A percentile compares a stretch with the other conserved stretches of the same genome.
These are phyloP conservation scores for Lentinus tigrinus DNA, from an alignment of 768 basidiomycete genomes.

Conservation along the genomic window DNA sequence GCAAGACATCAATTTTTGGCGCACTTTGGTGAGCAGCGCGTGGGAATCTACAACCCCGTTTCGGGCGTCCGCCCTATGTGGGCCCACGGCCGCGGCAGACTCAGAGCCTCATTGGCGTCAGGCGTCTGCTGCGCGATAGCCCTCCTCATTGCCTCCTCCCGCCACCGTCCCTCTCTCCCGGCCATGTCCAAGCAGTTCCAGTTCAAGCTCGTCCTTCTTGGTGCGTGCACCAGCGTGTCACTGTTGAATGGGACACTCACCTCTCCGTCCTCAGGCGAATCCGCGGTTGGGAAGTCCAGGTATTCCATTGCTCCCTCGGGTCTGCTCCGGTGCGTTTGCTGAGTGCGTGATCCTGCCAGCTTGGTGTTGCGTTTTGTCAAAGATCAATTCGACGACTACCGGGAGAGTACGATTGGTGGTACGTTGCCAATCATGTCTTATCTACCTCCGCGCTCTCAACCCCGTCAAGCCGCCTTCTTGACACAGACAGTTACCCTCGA, in stretches of 20 bases:
- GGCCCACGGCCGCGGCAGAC: constrained; percentile 8
- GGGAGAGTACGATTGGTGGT: constrained; percentile 95
- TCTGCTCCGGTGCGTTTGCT: constrained; percentile 29
- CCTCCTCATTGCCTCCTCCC: constrained; percentile 19
- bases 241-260: not conserved
- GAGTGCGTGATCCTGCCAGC: constrained; percentile 39
- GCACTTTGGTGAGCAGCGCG: constrained; percentile 1
- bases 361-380: constrained; percentile 95
- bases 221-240: constrained; percentile 40
- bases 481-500: constrained; percentile 96
- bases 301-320: constrained; percentile 28
- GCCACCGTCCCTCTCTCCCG: constrained; percentile 28
- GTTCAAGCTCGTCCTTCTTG: constrained; percentile 96
- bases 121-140: constrained; percentile 16
- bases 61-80: not conserved
- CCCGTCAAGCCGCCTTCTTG: constrained; percentile 80
- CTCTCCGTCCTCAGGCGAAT: constrained; percentile 68
- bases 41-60: constrained; percentile 8
- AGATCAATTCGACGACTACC: constrained; percentile 93
- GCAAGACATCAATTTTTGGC: constrained; percentile 11
- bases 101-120: constrained; percentile 4
- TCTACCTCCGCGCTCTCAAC: constrained; percentile 23
- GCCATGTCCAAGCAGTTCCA: constrained; percentile 90
- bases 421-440: constrained; percentile 8
- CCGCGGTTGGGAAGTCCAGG: constrained; percentile 97